Evolutionary conservation across 352 stramenopile genomes (phyloP), one percentile per base, ranked within the genome.

Genomic region (Elongisporangium senticosum): DNA sequence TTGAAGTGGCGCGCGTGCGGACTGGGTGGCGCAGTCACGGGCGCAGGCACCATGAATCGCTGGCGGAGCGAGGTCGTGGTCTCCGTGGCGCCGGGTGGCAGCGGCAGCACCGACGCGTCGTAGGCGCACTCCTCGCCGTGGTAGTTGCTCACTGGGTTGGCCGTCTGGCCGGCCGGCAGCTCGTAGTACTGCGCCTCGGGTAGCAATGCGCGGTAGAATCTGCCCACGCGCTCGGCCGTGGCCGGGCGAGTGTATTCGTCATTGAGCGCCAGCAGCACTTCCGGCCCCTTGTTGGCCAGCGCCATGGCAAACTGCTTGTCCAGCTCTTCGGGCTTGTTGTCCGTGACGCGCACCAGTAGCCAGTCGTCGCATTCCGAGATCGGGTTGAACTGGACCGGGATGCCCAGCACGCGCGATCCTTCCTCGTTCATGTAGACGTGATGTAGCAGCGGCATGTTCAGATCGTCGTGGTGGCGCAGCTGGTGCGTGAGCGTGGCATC

Each of bases 391-490:
- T 77, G 71, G n/a, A 89, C 66, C 0, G 84, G 84, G 26, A 94
- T 77, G 14, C 68, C 65, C 2, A 92, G 69, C 51, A 63, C 37
- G 24, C 68, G 69, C 8, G 77, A 75, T 2, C 84, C 83, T 69
- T 94, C 80, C 53, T 92, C 82, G 62, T 83, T 71, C 84, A 94
- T 94, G 69, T 89, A 94, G 49, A 91, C 87, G 62, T 92, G 82
- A 51, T 94, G 83, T 57, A 94, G 58, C 50, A 94, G 65, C 48
- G 84, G 84, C 63, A 94, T 83, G 59, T 94, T 94, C 21, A 94
- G 67, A 58, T 94, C 83, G 48, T 88, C 57, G 19, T 69, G 64
- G 56, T 89, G 74, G 13, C 81, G 81, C 61, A 90, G 59, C 63
- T 90, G 79, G 55, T 89, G 77, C 7, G 58, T 50, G 7, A 88